A percentile compares a stretch with the other conserved stretches of the same genome.
Evolutionary conservation across 345 rosid genomes (phyloP).

Genomic region (Eucalyptus dawsonii): DNA sequence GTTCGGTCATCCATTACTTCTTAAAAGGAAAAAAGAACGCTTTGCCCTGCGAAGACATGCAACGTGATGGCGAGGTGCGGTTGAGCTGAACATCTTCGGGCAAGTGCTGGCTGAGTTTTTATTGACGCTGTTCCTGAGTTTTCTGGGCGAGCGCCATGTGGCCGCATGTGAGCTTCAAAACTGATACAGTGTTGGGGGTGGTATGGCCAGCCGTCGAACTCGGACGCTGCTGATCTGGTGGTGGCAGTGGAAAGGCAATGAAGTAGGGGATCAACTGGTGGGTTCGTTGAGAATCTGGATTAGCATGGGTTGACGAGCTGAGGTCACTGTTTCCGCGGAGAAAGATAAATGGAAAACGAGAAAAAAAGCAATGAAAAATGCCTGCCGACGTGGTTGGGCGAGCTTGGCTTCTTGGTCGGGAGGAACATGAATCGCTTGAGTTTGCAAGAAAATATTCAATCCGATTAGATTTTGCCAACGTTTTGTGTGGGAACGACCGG

Average conservation of each 20-base stretch:
- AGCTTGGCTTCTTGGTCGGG: background rate
- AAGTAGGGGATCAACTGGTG: background rate
- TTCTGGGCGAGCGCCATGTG: constrained; percentile 8
- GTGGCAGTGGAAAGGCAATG: background rate
- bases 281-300: background rate
- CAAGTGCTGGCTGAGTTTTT: background rate
- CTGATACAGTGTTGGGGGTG: background rate
- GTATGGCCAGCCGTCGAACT: constrained; percentile 10
- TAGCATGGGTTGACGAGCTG: background rate
- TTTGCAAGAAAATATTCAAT: background rate
- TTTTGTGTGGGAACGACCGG: background rate
- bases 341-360: background rate
- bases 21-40: background rate
- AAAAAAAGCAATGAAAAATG: background rate
- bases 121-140: constrained; percentile 1
- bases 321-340: background rate
- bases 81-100: background rate
- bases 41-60: background rate
- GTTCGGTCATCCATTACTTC: background rate
- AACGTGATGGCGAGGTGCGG: background rate
- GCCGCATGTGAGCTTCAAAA: background rate
- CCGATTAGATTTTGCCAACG: background rate
- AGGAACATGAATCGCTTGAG: background rate
- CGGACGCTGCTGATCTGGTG: background rate
- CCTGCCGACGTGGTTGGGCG: background rate